Evolutionary conservation across 2,329 filamentous ascomycete species (phyloP), one percentile per base, ranked within the genome.

Genomic region (Blastomyces emzantsi): DNA sequence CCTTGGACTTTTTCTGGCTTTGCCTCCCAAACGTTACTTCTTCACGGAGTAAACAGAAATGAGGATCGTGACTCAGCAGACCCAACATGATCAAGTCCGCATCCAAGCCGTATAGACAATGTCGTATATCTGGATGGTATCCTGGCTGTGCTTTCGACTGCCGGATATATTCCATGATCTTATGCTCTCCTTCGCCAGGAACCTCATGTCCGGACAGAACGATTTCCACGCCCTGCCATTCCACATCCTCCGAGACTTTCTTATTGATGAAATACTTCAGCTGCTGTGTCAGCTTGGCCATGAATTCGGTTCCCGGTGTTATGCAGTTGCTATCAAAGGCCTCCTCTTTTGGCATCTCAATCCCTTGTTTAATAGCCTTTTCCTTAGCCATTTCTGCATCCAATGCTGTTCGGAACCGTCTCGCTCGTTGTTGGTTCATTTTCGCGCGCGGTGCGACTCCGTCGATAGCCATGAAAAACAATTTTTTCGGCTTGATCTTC

Each of bases 91-190:
- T 99, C 67, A 99, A 80, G 80, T 99, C 94, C 55, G 94, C 94
- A 78, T 99, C 94, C 60, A 99, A 84, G 30, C 95, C 95, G 77
- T 99, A 99, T 67, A 99, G 82, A 77, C 95, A 99, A 78, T 99
- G 94, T 64, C 94, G 90, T 66, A 96, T 86, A 72, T 99, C 97
- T 60, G 90, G 85, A 75, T 96, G 88, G 77, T 99, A 99, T 67
- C 88, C 86, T 1, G 90, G 90, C 76, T 99, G 94, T 59, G 93
- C 92, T 81, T 97, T 97, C 66, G 94, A 90, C 77, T 95, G 90
- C 70, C 94, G 90, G 76, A 99, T 99, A 77, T 99, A 99, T 78
- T 99, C 95, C 94, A 99, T 99, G 78, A 99, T 96, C 80, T 99
- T 99, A 81, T 99, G 94, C 77, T 99, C 94, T 71, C 94, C 94